A percentile compares a stretch with the other conserved stretches of the same genome.
phyloP scores from a whole-genome alignment of 768 basidiomycete species.

The Suillus luteus region DNA sequence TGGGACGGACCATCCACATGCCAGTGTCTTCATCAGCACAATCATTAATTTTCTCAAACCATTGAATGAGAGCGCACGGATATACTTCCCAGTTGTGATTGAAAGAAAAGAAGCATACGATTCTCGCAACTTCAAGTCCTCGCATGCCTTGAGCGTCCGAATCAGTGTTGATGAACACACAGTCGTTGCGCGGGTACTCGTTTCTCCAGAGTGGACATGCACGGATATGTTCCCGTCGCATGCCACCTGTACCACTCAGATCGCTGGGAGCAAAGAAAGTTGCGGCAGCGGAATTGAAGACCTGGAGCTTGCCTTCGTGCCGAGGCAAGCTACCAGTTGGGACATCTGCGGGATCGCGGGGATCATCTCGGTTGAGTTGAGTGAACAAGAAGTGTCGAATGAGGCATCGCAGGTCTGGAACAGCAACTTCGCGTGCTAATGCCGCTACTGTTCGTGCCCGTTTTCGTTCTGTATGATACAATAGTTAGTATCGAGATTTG shows the following conservation, averaged over 20 bases:
- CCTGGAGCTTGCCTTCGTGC: background rate
- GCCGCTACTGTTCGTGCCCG: background rate
- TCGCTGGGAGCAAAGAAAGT: background rate
- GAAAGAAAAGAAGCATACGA: slow-evolving; percentile 21
- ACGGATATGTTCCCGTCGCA: slow-evolving; percentile 24
- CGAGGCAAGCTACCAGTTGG: background rate
- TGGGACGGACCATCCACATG: slow-evolving; percentile 9
- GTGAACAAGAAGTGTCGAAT: background rate
- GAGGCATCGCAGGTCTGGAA: background rate
- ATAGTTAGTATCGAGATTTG: background rate
- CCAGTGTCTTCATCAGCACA: slow-evolving; percentile 23
- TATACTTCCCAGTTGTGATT: slow-evolving; percentile 2
- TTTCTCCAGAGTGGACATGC: slow-evolving; percentile 23
- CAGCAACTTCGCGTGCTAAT: background rate
- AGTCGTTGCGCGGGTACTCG: background rate
- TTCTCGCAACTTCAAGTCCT: slow-evolving; percentile 18
- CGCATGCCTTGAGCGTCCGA: slow-evolving; percentile 12
- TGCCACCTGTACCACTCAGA: background rate
- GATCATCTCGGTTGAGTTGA: background rate
- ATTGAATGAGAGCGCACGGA: slow-evolving; percentile 23
- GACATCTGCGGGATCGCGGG: background rate
- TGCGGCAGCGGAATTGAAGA: background rate
- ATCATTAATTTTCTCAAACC: slow-evolving; percentile 19
- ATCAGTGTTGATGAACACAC: slow-evolving; percentile 16
- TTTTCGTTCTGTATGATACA: background rate